These are phyloP conservation scores for Epichloe festucae DNA, from an alignment of 2,329 filamentous ascomycete genomes.

Conservation along the genomic window DNA sequence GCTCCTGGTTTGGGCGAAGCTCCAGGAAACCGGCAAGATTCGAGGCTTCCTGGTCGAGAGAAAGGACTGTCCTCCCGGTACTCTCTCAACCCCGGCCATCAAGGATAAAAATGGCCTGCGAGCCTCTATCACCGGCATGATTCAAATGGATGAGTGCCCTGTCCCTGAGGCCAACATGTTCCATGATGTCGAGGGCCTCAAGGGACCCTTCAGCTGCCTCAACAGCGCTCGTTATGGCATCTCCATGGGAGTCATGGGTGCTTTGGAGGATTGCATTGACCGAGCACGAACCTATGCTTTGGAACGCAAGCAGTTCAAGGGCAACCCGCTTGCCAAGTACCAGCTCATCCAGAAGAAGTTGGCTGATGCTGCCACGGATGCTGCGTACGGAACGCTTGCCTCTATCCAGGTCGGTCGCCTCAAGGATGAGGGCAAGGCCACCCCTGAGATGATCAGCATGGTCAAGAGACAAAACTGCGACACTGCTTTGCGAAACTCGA, in stretches of 20 bases:
- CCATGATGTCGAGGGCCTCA: slow-evolving; percentile 73
- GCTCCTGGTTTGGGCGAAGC: slow-evolving; percentile 82
- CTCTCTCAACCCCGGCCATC: slow-evolving; percentile 79
- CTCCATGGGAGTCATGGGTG: slow-evolving; percentile 84
- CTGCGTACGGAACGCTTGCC: slow-evolving; percentile 80
- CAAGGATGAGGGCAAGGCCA: slow-evolving; percentile 78
- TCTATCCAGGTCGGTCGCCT: slow-evolving; percentile 82
- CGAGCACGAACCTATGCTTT: slow-evolving; percentile 77
- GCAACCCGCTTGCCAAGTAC: slow-evolving; percentile 88
- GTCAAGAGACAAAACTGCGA: slow-evolving; percentile 98
- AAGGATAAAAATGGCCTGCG: slow-evolving; percentile 93
- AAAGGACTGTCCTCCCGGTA: slow-evolving; percentile 71
- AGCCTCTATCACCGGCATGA: slow-evolving; percentile 94
- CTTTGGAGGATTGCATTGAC: slow-evolving; percentile 79
- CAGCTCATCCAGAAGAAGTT: slow-evolving; percentile 98
- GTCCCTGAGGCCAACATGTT: slow-evolving; percentile 91
- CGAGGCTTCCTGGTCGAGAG: slow-evolving; percentile 84
- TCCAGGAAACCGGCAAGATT: slow-evolving; percentile 86
- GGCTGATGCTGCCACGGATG: slow-evolving; percentile 82
- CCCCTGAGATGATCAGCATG: slow-evolving; percentile 94
- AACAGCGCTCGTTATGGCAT: slow-evolving; percentile 93
- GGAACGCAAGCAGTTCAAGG: slow-evolving; percentile 91
- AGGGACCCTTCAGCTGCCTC: slow-evolving; percentile 82
- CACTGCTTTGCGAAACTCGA: slow-evolving; percentile 64
- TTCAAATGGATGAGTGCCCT: slow-evolving; percentile 82